Evolutionary conservation across 2,329 filamentous ascomycete genomes (phyloP).

Genomic region (Epichloe gansuensis): DNA sequence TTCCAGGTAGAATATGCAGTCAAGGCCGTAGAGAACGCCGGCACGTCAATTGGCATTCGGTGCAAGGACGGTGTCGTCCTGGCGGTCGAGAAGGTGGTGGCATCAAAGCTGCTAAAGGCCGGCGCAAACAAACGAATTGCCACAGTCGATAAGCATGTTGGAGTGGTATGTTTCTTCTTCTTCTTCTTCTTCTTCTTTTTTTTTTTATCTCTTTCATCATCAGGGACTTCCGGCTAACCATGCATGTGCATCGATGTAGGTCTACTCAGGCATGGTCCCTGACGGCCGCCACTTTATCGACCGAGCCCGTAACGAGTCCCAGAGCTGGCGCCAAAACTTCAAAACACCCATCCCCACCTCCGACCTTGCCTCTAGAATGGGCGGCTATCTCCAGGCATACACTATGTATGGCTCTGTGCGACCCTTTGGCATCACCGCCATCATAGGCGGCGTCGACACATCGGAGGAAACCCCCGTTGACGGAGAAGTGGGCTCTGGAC

Average conservation of each 20-base stretch:
- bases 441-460: slow-evolving; percentile 86
- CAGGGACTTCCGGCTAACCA: not conserved
- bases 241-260: slow-evolving; percentile 37
- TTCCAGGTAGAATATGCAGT: slow-evolving; percentile 99
- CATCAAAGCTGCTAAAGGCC: slow-evolving; percentile 88
- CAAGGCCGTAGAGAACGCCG: slow-evolving; percentile 96
- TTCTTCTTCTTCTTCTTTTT: not conserved
- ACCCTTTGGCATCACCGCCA: slow-evolving; percentile 91
- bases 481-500: slow-evolving; percentile 77
- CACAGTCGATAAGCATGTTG: slow-evolving; percentile 84
- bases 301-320: slow-evolving; percentile 85
- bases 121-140: slow-evolving; percentile 96
- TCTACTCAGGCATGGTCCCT: slow-evolving; percentile 85
- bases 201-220: too few relatives aligned
- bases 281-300: slow-evolving; percentile 93
- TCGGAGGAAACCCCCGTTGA: slow-evolving; percentile 80
- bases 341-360: slow-evolving; percentile 85
- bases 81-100: slow-evolving; percentile 91
- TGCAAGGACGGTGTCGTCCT: slow-evolving; percentile 96
- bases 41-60: slow-evolving; percentile 88
- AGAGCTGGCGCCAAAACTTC: slow-evolving; percentile 83
- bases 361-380: slow-evolving; percentile 84
- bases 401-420: slow-evolving; percentile 95
- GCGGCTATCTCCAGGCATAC: slow-evolving; percentile 92
- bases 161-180: slow-evolving; percentile 53